A percentile compares a stretch with the other conserved stretches of the same genome.
Conservation (phyloP, 345 rosid genomes). For the Corchorus olitorius region DNA sequence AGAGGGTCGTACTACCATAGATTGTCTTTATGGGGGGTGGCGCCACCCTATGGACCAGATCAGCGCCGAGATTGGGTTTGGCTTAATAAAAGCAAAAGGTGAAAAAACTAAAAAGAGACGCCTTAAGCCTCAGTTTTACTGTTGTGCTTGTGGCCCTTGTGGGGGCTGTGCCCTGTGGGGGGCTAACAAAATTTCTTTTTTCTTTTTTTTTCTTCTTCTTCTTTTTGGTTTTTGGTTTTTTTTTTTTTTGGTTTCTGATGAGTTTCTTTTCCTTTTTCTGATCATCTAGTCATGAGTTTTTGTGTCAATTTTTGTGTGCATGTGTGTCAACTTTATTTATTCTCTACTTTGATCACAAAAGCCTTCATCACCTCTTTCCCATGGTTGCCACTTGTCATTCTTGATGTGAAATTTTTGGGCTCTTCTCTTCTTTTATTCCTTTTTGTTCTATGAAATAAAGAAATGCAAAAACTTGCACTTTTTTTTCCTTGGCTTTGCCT, state of each 20-base stretch:
- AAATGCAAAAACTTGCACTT: neutral
- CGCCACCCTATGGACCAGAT: conserved; percentile 20
- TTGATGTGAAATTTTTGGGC: neutral
- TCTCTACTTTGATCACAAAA: neutral
- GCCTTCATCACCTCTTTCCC: neutral
- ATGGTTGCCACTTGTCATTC: conserved; percentile 10
- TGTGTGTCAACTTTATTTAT: conserved; percentile 6
- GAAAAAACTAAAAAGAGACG: neutral
- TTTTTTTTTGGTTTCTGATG: too few relatives aligned
- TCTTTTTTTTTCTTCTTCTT: too few relatives aligned
- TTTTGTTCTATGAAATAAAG: neutral
- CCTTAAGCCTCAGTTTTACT: neutral
- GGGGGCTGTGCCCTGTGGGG: too few relatives aligned
- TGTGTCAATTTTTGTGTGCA: conserved; percentile 7
- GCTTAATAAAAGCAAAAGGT: neutral
- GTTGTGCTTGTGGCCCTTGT: neutral
- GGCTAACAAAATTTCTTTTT: neutral
- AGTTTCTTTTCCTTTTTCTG: too few relatives aligned
- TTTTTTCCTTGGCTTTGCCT: neutral
- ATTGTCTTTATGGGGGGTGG: neutral
- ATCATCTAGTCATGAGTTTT: neutral
- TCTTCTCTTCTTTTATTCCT: neutral
- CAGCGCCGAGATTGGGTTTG: neutral
- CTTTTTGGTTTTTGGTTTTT: too few relatives aligned
- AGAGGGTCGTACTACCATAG: neutral